phyloP scores from a whole-genome alignment of 306 rosid species.

The Phaseolus lunatus region DNA sequence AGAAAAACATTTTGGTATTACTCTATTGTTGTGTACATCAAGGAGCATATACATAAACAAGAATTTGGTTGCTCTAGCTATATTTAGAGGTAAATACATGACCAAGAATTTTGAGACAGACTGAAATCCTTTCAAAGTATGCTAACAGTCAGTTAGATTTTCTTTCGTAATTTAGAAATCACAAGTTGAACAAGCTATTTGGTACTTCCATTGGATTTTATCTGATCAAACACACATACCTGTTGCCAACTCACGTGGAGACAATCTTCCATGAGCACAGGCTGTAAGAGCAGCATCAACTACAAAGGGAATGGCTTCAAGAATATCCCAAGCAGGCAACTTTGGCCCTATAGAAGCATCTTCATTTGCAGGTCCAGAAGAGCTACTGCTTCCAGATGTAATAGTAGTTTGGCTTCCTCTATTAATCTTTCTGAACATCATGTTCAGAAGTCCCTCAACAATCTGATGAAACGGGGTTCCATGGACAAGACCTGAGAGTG shows the following conservation, averaged over 20 bases:
- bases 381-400: slow-evolving; percentile 87
- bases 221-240: slow-evolving; percentile 54
- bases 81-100: slow-evolving; percentile 27
- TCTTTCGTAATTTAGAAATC: slow-evolving; percentile 20
- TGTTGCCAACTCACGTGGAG: slow-evolving; percentile 98
- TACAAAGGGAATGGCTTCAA: slow-evolving; percentile 93
- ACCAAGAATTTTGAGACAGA: background rate
- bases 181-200: slow-evolving; percentile 23
- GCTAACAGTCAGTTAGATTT: slow-evolving; percentile 25
- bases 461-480: slow-evolving; percentile 96
- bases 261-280: slow-evolving; percentile 93
- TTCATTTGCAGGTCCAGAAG: slow-evolving; percentile 86
- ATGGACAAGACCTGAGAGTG: slow-evolving; percentile 92
- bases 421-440: slow-evolving; percentile 80
- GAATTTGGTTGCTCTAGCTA: slow-evolving; percentile 28
- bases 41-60: slow-evolving; percentile 34
- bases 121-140: slow-evolving; percentile 29
- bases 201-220: slow-evolving; percentile 14
- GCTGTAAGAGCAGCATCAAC: slow-evolving; percentile 99
- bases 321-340: slow-evolving; percentile 98
- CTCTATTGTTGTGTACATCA: too few relatives aligned
- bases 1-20: slow-evolving; percentile 35
- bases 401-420: slow-evolving; percentile 76
- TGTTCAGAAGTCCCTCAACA: slow-evolving; percentile 92
- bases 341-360: slow-evolving; percentile 72